Conservation (phyloP, 768 basidiomycete species). For the Tricholoma terreum region DNA sequence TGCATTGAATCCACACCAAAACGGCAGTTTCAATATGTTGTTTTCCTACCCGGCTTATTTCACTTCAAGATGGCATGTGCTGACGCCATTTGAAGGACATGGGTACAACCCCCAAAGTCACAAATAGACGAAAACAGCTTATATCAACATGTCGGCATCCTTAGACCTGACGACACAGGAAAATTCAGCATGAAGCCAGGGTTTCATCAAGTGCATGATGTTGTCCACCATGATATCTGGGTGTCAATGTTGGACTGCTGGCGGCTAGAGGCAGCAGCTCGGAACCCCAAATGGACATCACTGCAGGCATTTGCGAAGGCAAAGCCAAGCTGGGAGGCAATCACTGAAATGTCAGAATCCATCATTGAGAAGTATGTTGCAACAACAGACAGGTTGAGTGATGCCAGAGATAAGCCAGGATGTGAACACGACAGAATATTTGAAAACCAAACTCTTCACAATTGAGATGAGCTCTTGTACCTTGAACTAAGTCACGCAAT, state of each 20-base stretch:
- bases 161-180: constrained; percentile 25
- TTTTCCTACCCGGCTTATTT: constrained; percentile 12
- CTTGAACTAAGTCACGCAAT: constrained; percentile 26
- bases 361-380: constrained; percentile 15
- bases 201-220: constrained; percentile 28
- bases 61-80: constrained; percentile 17
- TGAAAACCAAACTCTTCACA: constrained; percentile 13
- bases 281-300: not conserved
- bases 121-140: constrained; percentile 6
- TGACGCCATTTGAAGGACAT: constrained; percentile 8
- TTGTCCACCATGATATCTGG: constrained; percentile 19
- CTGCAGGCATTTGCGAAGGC: constrained; percentile 19
- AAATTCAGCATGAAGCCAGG: constrained; percentile 21
- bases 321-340: constrained; percentile 18
- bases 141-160: constrained; percentile 6
- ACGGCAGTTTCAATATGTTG: constrained; percentile 5
- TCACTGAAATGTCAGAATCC: constrained; percentile 12
- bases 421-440: constrained; percentile 16
- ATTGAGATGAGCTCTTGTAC: constrained; percentile 27
- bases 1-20: constrained; percentile 14
- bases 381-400: not conserved
- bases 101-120: constrained; percentile 4
- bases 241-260: constrained; percentile 19
- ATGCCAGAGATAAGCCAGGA: not conserved
- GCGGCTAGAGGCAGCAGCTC: constrained; percentile 17